Evolutionary conservation across 78 protist genomes (phyloP), one percentile per base, ranked within the genome.

Genomic region (Dictyostelium purpureum): DNA sequence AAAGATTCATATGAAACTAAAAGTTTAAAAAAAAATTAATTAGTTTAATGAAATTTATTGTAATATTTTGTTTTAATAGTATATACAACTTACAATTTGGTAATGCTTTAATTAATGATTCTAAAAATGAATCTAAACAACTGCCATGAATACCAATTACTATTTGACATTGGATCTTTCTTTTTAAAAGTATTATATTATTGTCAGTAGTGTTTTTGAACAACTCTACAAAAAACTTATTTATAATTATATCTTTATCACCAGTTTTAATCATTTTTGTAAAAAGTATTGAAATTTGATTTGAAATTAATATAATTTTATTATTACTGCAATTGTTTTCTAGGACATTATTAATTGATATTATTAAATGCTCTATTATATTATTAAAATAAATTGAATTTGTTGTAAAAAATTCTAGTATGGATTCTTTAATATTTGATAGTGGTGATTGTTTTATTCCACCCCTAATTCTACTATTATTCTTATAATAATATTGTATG

Each of bases 201-300:
- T 63, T 63, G 7, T 33, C 18, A 11, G 31, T 31, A 14, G 31
- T 21, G 16, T 63, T 24, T 31, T 63, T 35, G 9, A 63, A 63
- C 33, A 63, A 33, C 6, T 63, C 71, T 33, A 10, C 33, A 63
- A 63, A 63, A 26, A 73, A 85, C 11, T 10, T 45, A 7, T 73
- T 73, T 11, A 73, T 31, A 54, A 85, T 59, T 14, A 51, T 31
- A 33, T 69, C 79, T 57, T 52, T 65, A 35, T 49, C 73, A 38
- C 79, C 77, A 40, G 52, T 66, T 37, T 81, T 81, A 12, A 81
- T 69, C 47, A 81, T 38, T 52, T 81, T 81, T 38, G 89, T 38
- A 40, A 81, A 42, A 9, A 66, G 38, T 19, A 49, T 14, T 67
- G 76, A 38, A 16, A 69, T 14, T 75, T 51, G 66, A 19, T 47